These are phyloP conservation scores for Trichoderma erinaceum DNA, from an alignment of 495 filamentous ascomycete species.

Conservation along the genomic window DNA sequence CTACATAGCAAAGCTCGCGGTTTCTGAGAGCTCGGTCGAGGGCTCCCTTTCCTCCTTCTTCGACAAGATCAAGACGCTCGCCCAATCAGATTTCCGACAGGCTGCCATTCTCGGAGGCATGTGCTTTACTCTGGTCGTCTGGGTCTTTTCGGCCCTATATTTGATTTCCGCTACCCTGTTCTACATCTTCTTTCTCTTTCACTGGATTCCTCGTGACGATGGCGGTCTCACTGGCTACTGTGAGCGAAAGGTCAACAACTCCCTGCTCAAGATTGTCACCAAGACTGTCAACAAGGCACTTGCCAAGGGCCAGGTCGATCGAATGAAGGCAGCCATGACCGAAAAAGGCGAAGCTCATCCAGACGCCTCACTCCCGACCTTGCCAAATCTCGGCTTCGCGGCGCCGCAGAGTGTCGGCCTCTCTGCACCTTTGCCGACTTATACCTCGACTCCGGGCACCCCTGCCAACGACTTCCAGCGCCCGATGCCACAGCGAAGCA, in stretches of 20 bases:
- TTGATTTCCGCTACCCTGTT: conserved; percentile 65
- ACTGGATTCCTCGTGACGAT: conserved; percentile 73
- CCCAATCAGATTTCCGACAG: conserved; percentile 62
- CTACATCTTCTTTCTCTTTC: conserved; percentile 84
- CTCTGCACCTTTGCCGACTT: conserved; percentile 57
- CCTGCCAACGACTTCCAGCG: conserved; percentile 41
- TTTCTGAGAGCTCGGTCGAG: conserved; percentile 51
- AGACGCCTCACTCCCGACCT: conserved; percentile 57
- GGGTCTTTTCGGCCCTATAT: conserved; percentile 73
- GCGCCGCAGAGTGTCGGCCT: conserved; percentile 23
- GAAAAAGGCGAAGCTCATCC: conserved; percentile 18
- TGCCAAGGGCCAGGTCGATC: conserved; percentile 59
- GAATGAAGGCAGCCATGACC: conserved; percentile 49
- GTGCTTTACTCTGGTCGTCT: conserved; percentile 85
- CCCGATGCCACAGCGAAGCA: conserved; percentile 33
- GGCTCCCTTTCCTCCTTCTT: conserved; percentile 59
- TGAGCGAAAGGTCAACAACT: conserved; percentile 76
- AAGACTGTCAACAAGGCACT: conserved; percentile 81
- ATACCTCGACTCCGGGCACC: conserved; percentile 51
- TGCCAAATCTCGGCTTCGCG: conserved; percentile 43
- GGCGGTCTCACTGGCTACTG: conserved; percentile 80
- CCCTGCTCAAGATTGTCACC: conserved; percentile 72
- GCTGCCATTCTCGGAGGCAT: conserved; percentile 80
- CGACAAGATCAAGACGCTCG: conserved; percentile 66
- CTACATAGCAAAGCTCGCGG: conserved; percentile 63